Evolutionary conservation across 495 filamentous ascomycete species (phyloP), one percentile per base, ranked within the genome.

Genomic region (Geopyxis carbonaria): DNA sequence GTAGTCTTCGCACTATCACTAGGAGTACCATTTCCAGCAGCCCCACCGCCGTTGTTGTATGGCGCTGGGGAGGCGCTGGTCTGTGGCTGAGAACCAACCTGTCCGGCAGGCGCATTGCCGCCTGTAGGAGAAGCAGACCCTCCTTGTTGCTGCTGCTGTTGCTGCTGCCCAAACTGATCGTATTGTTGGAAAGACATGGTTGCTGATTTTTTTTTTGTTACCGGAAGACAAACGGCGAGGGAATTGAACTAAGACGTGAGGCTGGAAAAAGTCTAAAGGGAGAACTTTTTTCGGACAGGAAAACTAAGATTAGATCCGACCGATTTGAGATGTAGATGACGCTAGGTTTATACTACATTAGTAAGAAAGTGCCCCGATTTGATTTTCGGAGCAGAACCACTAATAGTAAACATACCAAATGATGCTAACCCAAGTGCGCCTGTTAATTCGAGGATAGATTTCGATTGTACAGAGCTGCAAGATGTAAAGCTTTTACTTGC

Each of bases 1-100:
- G 80, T 86, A 22, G 80, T 86, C 70, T 86, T 86, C 38, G 67
- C 67, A 47, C 80, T 76, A 34, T 60, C 64, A 38, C 64, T 69
- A 51, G 67, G 64, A 57, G 45, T 45, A 23, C 53, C 53, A 34
- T 52, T 56, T 8, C 69, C 66, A 39, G 70, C 60, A 27, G 65
- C 56, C 43, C 65, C 61, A 40, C 68, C 61, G 21, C 59, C 60
- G 18, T 59, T 51, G 16, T 38, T 64, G 61, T 39, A 79, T 32
- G 64, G 61, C 39, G 63, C 67, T 29, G 63, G 60, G 32, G 65
- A 61, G 39, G 64, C 67, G 39, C 73, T 74, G 21, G 69, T 60
- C 38, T 57, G 61, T 2, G 37, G 22, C 52, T 73, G 65, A 23
- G 61, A 61, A 45, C 59, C 51, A 50, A 70, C 66, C 38, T 66